Evolutionary conservation across 2,329 filamentous ascomycete species (phyloP).

Genomic region (Microsporum audouinii): DNA sequence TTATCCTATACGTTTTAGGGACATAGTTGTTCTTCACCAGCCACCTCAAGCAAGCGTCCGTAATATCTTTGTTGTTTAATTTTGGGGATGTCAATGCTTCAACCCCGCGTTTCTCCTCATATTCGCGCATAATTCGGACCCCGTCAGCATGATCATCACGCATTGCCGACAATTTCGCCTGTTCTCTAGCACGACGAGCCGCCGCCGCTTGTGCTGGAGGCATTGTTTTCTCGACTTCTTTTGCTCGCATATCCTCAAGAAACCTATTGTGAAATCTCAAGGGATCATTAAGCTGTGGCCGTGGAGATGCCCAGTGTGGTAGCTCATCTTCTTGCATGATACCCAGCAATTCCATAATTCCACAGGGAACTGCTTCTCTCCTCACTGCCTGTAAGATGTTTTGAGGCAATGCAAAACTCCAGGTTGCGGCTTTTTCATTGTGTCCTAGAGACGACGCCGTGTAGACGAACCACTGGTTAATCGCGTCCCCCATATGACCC

Average conservation of each 20-base stretch:
- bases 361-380: slow-evolving; percentile 21
- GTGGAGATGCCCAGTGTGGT: slow-evolving; percentile 18
- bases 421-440: slow-evolving; percentile 14
- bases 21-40: slow-evolving; percentile 17
- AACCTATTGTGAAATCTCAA: slow-evolving; percentile 14
- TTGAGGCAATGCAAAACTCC: slow-evolving; percentile 18
- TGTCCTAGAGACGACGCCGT: slow-evolving; percentile 18
- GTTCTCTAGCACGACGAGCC: slow-evolving; percentile 15
- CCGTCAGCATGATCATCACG: slow-evolving; percentile 16
- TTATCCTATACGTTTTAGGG: slow-evolving; percentile 17
- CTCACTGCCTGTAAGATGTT: slow-evolving; percentile 16
- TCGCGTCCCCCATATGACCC: slow-evolving; percentile 8
- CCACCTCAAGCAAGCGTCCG: slow-evolving; percentile 19
- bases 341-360: slow-evolving; percentile 21
- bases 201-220: slow-evolving; percentile 20
- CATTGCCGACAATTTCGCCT: slow-evolving; percentile 11
- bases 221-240: slow-evolving; percentile 19
- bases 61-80: slow-evolving; percentile 18
- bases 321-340: slow-evolving; percentile 19
- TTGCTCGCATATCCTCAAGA: slow-evolving; percentile 14
- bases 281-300: slow-evolving; percentile 8
- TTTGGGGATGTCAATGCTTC: slow-evolving; percentile 20
- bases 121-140: slow-evolving; percentile 11
- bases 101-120: slow-evolving; percentile 17
- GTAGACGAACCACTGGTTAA: slow-evolving; percentile 21